Base-by-base conservation (phyloP, 2,329 filamentous ascomycete genomes). In the Aspergillus sp. region DNA sequence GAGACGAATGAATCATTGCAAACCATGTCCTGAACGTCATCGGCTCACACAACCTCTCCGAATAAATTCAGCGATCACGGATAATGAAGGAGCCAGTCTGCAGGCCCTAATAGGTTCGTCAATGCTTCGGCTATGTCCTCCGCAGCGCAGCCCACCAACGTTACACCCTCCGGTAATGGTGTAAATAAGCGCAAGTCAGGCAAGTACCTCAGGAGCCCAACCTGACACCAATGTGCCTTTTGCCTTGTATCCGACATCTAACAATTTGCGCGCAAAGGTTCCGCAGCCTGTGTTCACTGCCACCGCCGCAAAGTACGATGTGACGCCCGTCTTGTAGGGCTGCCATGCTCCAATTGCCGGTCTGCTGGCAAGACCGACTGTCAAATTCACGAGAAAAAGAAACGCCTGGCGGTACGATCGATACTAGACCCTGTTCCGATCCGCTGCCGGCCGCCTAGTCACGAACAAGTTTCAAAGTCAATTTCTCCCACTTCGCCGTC, bases 291-390 rank as follows among this genome's bases (percentile, higher is more conserved):
- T 58, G 68, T 79, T 41, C 73, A 76, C 59, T 82, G 80, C 53
- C 80, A 82, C 66, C 77, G 76, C 50, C 77, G 80, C 56, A 82
- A 82, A 66, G 77, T 82, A 50, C 77, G 79, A 59, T 82, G 80
- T 60, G 80, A 82, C 67, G 76, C 81, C 45, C 73, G 79, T 55
- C 62, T 72, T 19, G 77, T 78, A 33, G 80, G 80, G 14, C 63
- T 75, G 1, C 80, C 80, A 0, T 82, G 80, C 62, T 77, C 80
- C 52, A 81, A 81, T 60, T 82, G 80, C 57, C 71, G 71, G 35
- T 70, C 73, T 23, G 75, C 79, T 35, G 70, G 75, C 17, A 75
- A 75, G 53, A 48, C 67, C 14, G 75, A 77, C 54, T 82, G 80
- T 56, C 75, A 70, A 33, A 75, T 82, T 27, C 81, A 81, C 59